Evolutionary conservation across 1,284 basidiomycete genomes (phyloP).

Genomic region (Mycena sp.): DNA sequence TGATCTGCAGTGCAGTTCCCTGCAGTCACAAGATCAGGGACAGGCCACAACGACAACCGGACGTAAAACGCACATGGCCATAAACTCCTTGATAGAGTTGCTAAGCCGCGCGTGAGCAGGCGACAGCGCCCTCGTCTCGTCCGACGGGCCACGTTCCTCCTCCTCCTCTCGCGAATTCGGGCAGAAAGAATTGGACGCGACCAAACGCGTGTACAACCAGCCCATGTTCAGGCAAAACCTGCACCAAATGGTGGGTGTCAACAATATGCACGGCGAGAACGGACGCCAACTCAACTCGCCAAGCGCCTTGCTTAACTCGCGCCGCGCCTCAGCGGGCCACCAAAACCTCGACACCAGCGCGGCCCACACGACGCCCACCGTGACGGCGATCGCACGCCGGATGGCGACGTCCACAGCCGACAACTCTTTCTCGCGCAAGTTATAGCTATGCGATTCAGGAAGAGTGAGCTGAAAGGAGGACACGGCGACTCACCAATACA

Average conservation of each 20-base stretch:
- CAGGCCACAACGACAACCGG: neutral
- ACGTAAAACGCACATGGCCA: constrained; percentile 77
- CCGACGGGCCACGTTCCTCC: constrained; percentile 38
- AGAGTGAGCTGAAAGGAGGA: constrained; percentile 4
- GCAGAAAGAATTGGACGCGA: constrained; percentile 77
- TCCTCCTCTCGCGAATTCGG: constrained; percentile 51
- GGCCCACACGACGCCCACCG: constrained; percentile 90
- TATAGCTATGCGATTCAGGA: constrained; percentile 67
- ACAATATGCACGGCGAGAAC: neutral
- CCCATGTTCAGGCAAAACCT: constrained; percentile 87
- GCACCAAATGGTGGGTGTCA: constrained; percentile 1
- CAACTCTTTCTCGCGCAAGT: constrained; percentile 75
- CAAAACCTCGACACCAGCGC: constrained; percentile 88
- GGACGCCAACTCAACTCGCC: constrained; percentile 76
- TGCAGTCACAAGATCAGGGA: constrained; percentile 43
- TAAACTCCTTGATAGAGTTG: constrained; percentile 84
- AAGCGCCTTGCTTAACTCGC: constrained; percentile 85
- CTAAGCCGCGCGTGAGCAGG: constrained; percentile 54
- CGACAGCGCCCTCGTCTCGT: constrained; percentile 47
- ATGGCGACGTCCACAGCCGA: constrained; percentile 80
- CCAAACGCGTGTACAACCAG: constrained; percentile 86
- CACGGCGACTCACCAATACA: constrained; percentile 73
- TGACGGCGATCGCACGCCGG: constrained; percentile 85
- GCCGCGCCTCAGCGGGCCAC: constrained; percentile 95
- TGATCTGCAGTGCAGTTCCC: constrained; percentile 95